Evolutionary conservation across 148 eudicot species (phyloP).

Genomic region (Oxyria digyna): DNA sequence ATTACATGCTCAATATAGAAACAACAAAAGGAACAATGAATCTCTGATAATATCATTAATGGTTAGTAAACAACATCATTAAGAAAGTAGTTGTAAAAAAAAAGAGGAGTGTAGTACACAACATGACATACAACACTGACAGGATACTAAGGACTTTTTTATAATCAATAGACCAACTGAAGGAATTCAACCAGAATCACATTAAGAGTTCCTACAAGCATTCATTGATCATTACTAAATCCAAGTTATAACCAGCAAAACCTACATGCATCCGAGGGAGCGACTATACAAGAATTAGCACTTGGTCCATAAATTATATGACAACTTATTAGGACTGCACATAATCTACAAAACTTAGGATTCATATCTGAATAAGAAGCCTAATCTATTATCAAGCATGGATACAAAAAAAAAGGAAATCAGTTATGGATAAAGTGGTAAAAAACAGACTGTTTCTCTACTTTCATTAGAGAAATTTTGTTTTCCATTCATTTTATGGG

Average conservation of each 20-base stretch:
- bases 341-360: neutral
- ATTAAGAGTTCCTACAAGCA: neutral
- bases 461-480: slow-evolving; percentile 20
- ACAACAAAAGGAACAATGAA: neutral
- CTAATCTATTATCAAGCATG: neutral
- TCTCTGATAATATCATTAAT: neutral
- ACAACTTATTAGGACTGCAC: neutral
- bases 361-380: neutral
- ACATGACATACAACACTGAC: neutral
- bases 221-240: neutral
- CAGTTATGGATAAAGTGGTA: neutral
- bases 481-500: slow-evolving; percentile 30
- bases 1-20: slow-evolving; percentile 19
- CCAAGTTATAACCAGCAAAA: neutral
- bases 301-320: neutral
- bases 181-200: neutral
- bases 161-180: neutral
- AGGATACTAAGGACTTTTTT: neutral
- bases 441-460: slow-evolving; percentile 28
- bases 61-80: neutral
- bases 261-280: neutral
- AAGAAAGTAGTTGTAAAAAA: neutral
- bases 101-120: neutral
- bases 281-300: neutral
- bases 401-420: neutral